A percentile compares a stretch with the other conserved stretches of the same genome.
phyloP scores from a whole-genome alignment of 164 flowering plant genomes.

The Berberis thunbergii region DNA sequence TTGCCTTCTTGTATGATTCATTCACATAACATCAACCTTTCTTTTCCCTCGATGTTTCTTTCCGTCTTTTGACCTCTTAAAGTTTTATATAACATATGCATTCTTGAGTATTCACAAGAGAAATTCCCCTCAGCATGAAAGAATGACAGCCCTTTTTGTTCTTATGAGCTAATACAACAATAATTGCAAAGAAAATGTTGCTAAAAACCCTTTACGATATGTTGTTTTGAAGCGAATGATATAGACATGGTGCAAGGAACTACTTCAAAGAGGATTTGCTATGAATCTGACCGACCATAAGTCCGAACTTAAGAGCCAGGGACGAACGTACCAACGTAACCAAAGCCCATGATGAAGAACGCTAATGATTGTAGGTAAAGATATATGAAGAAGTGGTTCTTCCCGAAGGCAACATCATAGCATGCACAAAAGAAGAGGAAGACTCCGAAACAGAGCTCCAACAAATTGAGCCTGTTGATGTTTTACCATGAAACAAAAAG shows the following conservation, averaged over 20 bases:
- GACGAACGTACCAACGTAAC: slow-evolving; percentile 69
- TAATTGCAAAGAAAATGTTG: slow-evolving; percentile 10
- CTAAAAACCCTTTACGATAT: not conserved
- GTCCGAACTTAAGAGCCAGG: slow-evolving; percentile 29
- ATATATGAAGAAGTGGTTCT: slow-evolving; percentile 56
- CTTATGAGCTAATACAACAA: slow-evolving; percentile 11
- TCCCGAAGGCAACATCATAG: slow-evolving; percentile 55
- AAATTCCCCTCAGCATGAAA: slow-evolving; percentile 8
- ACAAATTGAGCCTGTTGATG: slow-evolving; percentile 42
- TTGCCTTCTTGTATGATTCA: not conserved
- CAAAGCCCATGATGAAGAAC: slow-evolving; percentile 67
- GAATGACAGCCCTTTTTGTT: slow-evolving; percentile 12
- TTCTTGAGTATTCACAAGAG: slow-evolving; percentile 13
- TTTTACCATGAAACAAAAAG: not conserved
- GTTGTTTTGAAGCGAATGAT: not conserved
- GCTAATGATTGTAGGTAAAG: slow-evolving; percentile 60
- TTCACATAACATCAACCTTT: slow-evolving; percentile 4
- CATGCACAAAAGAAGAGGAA: slow-evolving; percentile 59
- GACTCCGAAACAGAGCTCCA: slow-evolving; percentile 51
- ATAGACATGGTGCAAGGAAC: slow-evolving; percentile 10
- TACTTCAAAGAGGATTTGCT: slow-evolving; percentile 7
- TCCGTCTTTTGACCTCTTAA: slow-evolving; percentile 1
- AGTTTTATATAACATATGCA: not conserved
- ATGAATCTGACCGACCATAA: not conserved
- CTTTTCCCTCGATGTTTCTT: not conserved